These are phyloP conservation scores for Leccinellum albellum DNA, from an alignment of 768 basidiomycete species.

Conservation along the genomic window DNA sequence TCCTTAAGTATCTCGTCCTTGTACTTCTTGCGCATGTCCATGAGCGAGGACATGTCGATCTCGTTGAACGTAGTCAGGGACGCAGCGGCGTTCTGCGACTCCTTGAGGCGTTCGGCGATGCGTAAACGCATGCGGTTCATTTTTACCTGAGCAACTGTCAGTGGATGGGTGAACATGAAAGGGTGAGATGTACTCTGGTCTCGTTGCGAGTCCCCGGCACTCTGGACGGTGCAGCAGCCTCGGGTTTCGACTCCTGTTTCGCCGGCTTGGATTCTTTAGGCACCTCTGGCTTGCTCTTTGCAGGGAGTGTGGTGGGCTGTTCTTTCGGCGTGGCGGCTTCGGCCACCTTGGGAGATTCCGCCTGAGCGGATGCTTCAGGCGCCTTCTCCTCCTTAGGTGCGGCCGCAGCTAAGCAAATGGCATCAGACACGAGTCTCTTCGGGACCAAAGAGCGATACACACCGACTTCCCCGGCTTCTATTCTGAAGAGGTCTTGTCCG, in stretches of 20 bases:
- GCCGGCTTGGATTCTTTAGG: conserved; percentile 34
- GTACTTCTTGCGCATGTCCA: conserved; percentile 90
- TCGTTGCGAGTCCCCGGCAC: conserved; percentile 65
- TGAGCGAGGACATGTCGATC: conserved; percentile 96
- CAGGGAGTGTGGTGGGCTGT: conserved; percentile 44
- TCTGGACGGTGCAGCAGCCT: conserved; percentile 32
- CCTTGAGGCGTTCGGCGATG: conserved; percentile 95
- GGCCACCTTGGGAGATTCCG: conserved; percentile 31
- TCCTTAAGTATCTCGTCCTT: conserved; percentile 89
- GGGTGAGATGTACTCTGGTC: conserved; percentile 57
- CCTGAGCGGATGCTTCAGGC: conserved; percentile 23
- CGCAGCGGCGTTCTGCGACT: conserved; percentile 95
- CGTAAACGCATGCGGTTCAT: conserved; percentile 98
- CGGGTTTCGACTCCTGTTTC: conserved; percentile 31
- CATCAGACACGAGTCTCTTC: not conserved
- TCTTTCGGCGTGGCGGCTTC: conserved; percentile 45
- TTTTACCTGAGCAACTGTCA: conserved; percentile 61
- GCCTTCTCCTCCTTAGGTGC: conserved; percentile 25
- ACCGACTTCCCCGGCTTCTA: conserved; percentile 78
- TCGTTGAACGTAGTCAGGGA: conserved; percentile 99
- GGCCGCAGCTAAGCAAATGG: conserved; percentile 23
- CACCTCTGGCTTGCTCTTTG: conserved; percentile 24
- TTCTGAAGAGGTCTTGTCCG: conserved; percentile 89
- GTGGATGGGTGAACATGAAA: not conserved
- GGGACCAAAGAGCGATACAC: conserved; percentile 15